Evolutionary conservation across 192 early-diverging fungal species (phyloP), one percentile per base, ranked within the genome.

Genomic region (Funneliformis mosseae): DNA sequence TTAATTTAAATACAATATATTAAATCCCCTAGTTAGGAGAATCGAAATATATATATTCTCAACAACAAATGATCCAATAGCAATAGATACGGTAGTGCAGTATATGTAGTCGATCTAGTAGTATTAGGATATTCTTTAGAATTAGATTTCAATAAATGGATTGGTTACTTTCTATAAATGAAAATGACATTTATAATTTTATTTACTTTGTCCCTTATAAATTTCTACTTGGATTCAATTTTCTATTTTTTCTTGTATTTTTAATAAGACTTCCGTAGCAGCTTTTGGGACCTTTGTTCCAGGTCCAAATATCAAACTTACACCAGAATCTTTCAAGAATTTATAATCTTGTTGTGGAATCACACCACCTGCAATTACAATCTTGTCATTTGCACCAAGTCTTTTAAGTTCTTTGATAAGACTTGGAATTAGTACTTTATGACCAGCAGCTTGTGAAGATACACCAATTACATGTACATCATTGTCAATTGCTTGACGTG

Each of bases 391-490:
- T 11, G 92, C 92, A 46, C 95, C 94, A 39, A 95, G 85, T 78
- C 92, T 93, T 80, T 90, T 86, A 72, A 96, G 87, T 85, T 96
- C 94, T 4, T 83, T 86, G 69, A 96, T 88, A 73, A 96, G 84
- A 74, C 92, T 88, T 14, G 95, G 95, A 10, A 96, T 91, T 43
- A 96, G 85, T 10, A 94, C 95, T 83, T 95, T 95, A 87, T 96
- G 95, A 5, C 94, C 95, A 77, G 94, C 95, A 8, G 95, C 95
- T 78, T 95, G 92, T 69, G 95, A 96, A 23, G 94, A 95, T 0
- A 94, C 90, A 21, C 95, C 95, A 39, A 96, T 91, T 38, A 94
- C 93, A 81, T 96, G 95, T 12, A 96, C 95, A 83, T 96, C 95
- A 28, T 95, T 92, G 81, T 96, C 95, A 60, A 96, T 89, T 21